Conservation (phyloP, 1,284 basidiomycete genomes). For the Xerocomus amazonicus region DNA sequence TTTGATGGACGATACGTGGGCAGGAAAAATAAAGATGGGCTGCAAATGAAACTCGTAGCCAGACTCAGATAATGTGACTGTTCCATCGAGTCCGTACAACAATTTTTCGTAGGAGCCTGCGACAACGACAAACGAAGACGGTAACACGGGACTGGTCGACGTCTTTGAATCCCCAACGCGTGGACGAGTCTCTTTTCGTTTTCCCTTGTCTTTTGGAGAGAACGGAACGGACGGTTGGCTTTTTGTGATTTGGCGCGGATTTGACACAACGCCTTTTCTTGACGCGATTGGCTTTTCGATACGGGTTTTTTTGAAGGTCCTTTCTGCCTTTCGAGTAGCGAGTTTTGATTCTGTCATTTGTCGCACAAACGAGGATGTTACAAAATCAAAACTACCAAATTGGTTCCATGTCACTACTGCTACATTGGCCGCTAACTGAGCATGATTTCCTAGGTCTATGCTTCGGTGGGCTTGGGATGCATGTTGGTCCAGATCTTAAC, state of each 20-base stretch:
- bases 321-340: slow-evolving; percentile 16
- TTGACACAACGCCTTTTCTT: slow-evolving; percentile 1
- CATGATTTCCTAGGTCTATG: too few relatives aligned
- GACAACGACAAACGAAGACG: slow-evolving; percentile 77
- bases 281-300: slow-evolving; percentile 16
- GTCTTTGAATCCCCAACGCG: neutral
- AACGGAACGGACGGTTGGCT: slow-evolving; percentile 5
- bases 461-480: too few relatives aligned
- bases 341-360: slow-evolving; percentile 21
- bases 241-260: slow-evolving; percentile 1
- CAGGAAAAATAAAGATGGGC: slow-evolving; percentile 94
- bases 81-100: slow-evolving; percentile 85
- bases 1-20: slow-evolving; percentile 91
- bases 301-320: slow-evolving; percentile 24
- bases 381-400: slow-evolving; percentile 10
- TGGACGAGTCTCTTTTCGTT: slow-evolving; percentile 14
- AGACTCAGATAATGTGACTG: slow-evolving; percentile 40
- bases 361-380: slow-evolving; percentile 1
- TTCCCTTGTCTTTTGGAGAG: slow-evolving; percentile 24
- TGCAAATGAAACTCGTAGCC: slow-evolving; percentile 52
- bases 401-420: neutral
- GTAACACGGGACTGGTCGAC: slow-evolving; percentile 26
- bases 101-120: slow-evolving; percentile 95
- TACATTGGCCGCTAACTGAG: too few relatives aligned
- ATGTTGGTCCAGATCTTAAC: too few relatives aligned